phyloP scores from a whole-genome alignment of 306 rosid genomes.

The Oemleria cerasiformis region DNA sequence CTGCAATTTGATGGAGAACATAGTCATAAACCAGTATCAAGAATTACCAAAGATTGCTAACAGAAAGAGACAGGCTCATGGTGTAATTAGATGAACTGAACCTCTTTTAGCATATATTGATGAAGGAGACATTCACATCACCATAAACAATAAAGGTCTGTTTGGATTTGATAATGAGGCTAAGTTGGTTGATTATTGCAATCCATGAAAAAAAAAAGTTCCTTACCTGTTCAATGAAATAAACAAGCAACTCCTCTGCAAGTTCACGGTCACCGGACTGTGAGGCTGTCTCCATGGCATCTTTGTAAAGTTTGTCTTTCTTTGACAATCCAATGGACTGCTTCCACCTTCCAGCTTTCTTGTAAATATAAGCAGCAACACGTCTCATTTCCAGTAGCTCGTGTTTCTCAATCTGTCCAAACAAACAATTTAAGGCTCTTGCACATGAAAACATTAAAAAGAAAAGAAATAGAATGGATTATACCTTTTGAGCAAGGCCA shows the following conservation, averaged over 20 bases:
- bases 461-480: constrained; percentile 22
- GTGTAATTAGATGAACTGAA: too few relatives aligned
- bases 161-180: too few relatives aligned
- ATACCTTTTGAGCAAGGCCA: constrained; percentile 96
- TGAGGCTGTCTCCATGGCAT: constrained; percentile 99
- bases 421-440: constrained; percentile 26
- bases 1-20: constrained; percentile 40
- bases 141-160: too few relatives aligned
- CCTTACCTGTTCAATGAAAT: constrained; percentile 85
- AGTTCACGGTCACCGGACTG: constrained; percentile 99
- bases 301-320: constrained; percentile 98
- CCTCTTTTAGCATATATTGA: too few relatives aligned
- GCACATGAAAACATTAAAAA: constrained; percentile 15
- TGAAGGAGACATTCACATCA: too few relatives aligned
- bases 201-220: background rate
- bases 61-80: background rate
- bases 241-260: constrained; percentile 93
- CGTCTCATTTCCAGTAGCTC: constrained; percentile 99
- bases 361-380: constrained; percentile 97
- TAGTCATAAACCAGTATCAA: background rate
- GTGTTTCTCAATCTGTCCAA: constrained; percentile 87
- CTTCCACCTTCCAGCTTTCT: constrained; percentile 99
- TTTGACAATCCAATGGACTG: constrained; percentile 97
- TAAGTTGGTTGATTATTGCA: too few relatives aligned
- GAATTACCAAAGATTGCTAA: background rate